Base-by-base conservation (phyloP, 257 asterid species). In the Solanum raphanifolium region DNA sequence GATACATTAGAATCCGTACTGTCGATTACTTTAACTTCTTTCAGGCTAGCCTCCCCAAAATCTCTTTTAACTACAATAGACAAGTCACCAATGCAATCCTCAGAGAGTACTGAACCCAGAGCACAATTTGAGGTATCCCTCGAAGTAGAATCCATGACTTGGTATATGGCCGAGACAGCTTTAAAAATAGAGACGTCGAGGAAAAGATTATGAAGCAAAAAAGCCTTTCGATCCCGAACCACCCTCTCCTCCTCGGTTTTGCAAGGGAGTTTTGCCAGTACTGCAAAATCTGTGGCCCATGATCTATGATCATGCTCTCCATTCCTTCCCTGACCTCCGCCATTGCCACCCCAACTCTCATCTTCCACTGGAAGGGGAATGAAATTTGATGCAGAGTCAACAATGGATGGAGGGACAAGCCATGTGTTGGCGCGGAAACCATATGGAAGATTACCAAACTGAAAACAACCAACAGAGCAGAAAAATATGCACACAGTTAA, bases 381-480 rank as follows among this genome's bases (percentile, higher is more conserved):
- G 86, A 93, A 92, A 21, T 91, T 91, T 72, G 91, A 87, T 52
- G 93, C 86, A 86, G 95, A 89, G 88, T 95, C 98, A 13, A 88
- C 82, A 27, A 94, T 83, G 41, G 98, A 91, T 20, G 98, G 94
- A 90, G 99, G 98, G 83, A 91, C 95, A 84, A 97, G 97, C 99
- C 99, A 97, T 32, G 99, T 94, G 83, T 97, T 97, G 88, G 99
- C 95, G 23, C 99, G 99, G 93, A 95, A 96, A 90, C 98, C 99
- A 91, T 92, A 97, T 68, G 99, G 99, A 86, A 97, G 98, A 92
- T 97, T 97, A 72, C 99, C 99, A 90, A 96, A 97, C 99, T 97
- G 98, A 89, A 92, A 89, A 87, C 41, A 81, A 48, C 87, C 86
- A 88, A 75, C 86, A 88, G 16, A 86, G 43, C 23, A 81, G 87